Evolutionary conservation across 129 eudicot genomes (phyloP), one percentile per base, ranked within the genome.

Genomic region (Smallanthus sonchifolius): DNA sequence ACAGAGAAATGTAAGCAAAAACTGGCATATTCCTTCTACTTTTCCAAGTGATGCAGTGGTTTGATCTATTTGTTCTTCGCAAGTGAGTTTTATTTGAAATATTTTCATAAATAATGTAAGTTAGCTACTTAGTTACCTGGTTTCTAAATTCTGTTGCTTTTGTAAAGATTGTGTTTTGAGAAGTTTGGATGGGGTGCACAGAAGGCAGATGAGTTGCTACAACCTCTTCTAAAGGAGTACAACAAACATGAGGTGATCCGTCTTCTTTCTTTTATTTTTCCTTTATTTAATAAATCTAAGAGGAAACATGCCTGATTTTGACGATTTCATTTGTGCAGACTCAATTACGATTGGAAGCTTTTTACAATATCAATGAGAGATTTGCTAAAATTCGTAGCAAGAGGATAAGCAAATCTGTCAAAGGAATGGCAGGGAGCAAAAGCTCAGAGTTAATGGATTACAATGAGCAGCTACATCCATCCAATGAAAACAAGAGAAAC

Each of bases 1-100:
- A 43, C 89, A 92, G 98, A 88, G 97, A 82, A 93, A 90, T 59
- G 97, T 93, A 60, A 93, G 98, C 85, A 93, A 93, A 82, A 93
- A 93, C 76, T 93, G 98, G 98, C 98, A 93, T 67, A 83, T 93
- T 66, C 96, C 96, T 80, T 86, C 87, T 55, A 70, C 96, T 34
- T 93, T 93, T 66, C 98, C 98, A 39, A 90, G 97, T 70, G 87
- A 86, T 68, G 92, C 87, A 48, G 98, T 93, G 48, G 75, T 93
- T 57, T 84, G 96, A 89, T 77, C 85, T 82, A 13, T 84, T 76
- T 80, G 76, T 84, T 76, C 97, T 91, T 72, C 97, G 91, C 88
- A 91, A 77, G 97, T 84, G 71, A 88, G 95, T 82, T 34, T 9
- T 24, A 2, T 60, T 39, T 30, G 24, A 35, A 69, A 54, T 32